Base-by-base conservation (phyloP, 2,329 filamentous ascomycete genomes). In the Dichotomopilus funicola region DNA sequence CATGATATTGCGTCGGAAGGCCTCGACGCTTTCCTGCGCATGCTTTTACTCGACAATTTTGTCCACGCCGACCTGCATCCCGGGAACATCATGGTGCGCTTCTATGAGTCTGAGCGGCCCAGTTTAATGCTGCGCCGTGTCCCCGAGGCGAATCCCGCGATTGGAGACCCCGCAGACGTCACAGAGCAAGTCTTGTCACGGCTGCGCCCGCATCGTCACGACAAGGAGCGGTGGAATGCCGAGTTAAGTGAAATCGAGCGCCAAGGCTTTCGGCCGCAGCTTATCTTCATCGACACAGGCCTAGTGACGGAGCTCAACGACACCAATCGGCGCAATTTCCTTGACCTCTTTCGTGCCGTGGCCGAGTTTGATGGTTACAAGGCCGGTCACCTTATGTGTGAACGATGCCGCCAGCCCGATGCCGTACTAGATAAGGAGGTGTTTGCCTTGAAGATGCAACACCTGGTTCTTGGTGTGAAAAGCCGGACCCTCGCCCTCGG, bases 11-110 rank as follows among this genome's bases (percentile, higher is more conserved):
- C 94, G 3, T 86, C 95, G 56, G 92, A 97, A 73, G 94, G 94
- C 0, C 81, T 99, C 0, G 91, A 99, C 68, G 91, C 92, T 3
- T 99, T 99, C 71, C 74, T 99, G 49, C 89, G 91, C 65, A 99
- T 99, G 94, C 76, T 99, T 12, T 79, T 99, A 10, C 86, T 99
- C 41, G 94, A 99, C 71, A 99, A 99, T 70, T 99, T 99, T 70
- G 86, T 96, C 33, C 94, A 99, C 67, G 92, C 94, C 5, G 94
- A 99, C 68, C 75, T 99, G 35, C 94, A 99, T 68, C 94, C 94
- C 0, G 94, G 94, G 33, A 99, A 99, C 70, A 97, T 99, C 72
- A 97, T 99, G 91, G 92, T 99, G 47, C 90, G 95, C 60, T 99
- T 99, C 75, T 96, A 97, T 72, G 85, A 92, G 65, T 85, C 91